Evolutionary conservation across 2,329 filamentous ascomycete species (phyloP).

Genomic region (Scytalidium lignicola): DNA sequence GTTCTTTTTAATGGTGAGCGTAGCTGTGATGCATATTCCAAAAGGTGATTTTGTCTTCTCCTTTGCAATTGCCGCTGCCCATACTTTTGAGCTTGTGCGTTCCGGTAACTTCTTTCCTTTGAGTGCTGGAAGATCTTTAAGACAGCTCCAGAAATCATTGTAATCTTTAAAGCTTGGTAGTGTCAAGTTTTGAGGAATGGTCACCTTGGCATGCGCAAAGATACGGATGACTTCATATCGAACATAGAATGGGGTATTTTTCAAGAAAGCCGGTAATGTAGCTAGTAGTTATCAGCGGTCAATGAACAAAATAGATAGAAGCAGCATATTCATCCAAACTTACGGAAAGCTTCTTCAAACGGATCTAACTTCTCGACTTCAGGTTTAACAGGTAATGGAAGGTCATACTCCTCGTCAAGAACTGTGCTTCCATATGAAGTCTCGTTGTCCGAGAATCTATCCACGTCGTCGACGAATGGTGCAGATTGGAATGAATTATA

Average conservation of each 20-base stretch:
- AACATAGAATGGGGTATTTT: constrained; percentile 12
- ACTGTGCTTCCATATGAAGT: constrained; percentile 1
- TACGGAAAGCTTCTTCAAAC: constrained; percentile 13
- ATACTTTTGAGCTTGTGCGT: constrained; percentile 38
- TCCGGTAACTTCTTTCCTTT: constrained; percentile 42
- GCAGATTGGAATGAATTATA: background rate
- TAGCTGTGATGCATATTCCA: background rate
- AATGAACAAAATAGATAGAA: background rate
- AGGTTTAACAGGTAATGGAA: constrained; percentile 10
- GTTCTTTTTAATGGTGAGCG: background rate
- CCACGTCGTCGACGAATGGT: background rate
- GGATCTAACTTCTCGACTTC: constrained; percentile 6
- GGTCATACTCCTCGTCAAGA: background rate
- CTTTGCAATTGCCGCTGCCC: constrained; percentile 28
- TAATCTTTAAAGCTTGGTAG: constrained; percentile 38
- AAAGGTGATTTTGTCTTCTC: background rate
- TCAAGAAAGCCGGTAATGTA: constrained; percentile 14
- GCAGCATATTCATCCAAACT: constrained; percentile 2
- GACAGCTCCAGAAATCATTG: constrained; percentile 33
- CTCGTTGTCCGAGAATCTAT: background rate
- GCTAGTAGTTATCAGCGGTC: constrained; percentile 11
- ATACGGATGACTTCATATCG: constrained; percentile 26
- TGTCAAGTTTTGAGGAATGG: constrained; percentile 13
- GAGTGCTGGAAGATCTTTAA: constrained; percentile 37
- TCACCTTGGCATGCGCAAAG: constrained; percentile 19